Base-by-base conservation (phyloP, 306 rosid species). In the Malus asiatica region DNA sequence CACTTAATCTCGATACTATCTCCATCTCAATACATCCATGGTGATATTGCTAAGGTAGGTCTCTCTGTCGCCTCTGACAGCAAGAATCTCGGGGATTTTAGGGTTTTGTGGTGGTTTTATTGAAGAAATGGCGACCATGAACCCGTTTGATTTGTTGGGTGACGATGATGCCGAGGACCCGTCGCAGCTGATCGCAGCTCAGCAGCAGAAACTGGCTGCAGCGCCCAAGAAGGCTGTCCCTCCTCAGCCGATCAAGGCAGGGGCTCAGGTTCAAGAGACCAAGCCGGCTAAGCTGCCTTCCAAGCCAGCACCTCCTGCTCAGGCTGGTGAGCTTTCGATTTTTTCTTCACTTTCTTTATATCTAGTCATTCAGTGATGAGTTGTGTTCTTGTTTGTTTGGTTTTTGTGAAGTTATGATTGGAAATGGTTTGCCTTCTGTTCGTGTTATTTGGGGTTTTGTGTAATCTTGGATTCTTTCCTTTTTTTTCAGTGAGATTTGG, bases 151-250 rank as follows among this genome's bases (percentile, higher is more conserved):
- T 88, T 90, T 95, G 89, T 75, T 95, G 88, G 96, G 90, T 5
- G 97, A 90, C 52, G 90, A 82, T 13, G 99, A 95, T 22, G 93
- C 97, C 5, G 99, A 95, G 78, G 99, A 95, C 79, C 99, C 96
- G 2, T 86, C 89, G 68, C 98, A 85, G 84, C 81, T 88, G 30
- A 81, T 87, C 72, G 88, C 86, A 1, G 90, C 93, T 48, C 89
- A 85, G 71, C 84, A 85, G 68, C 83, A 78, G 75, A 90, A 82
- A 85, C 84, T 81, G 5, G 89, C 84, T 6, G 73, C 67, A 62
- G 71, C 73, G 71, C 46, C 83, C 51, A 91, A 91, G 72, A 77
- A 82, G 51, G 77, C 71, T 4, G 8, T 53, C 51, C 66, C 80
- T 11, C 27, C 79, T 15, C 89, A 70, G 81, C 75, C 58, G 53